These are phyloP conservation scores for Neonothopanus nambi DNA, from an alignment of 1,284 basidiomycete genomes.

Conservation along the genomic window DNA sequence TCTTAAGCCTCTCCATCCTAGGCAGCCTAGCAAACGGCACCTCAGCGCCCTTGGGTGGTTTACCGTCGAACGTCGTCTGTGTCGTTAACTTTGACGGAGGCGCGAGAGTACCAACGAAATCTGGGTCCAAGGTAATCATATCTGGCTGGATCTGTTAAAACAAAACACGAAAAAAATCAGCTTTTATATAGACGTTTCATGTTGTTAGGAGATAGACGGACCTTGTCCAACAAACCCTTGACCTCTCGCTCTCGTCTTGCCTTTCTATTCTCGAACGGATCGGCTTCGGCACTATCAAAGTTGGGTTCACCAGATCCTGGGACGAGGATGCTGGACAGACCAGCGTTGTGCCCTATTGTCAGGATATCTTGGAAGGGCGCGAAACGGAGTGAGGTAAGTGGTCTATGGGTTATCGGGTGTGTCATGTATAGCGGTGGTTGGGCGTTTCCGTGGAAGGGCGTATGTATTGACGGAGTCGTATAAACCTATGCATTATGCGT, in stretches of 20 bases:
- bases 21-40: slow-evolving; percentile 73
- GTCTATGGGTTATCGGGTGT: slow-evolving; percentile 71
- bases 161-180: neutral
- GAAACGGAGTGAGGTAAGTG: slow-evolving; percentile 73
- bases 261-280: slow-evolving; percentile 90
- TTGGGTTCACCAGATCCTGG: slow-evolving; percentile 94
- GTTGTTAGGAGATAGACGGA: slow-evolving; percentile 28
- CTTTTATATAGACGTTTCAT: too few relatives aligned
- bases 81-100: slow-evolving; percentile 61
- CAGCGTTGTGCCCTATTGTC: slow-evolving; percentile 71
- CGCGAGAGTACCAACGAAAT: slow-evolving; percentile 76
- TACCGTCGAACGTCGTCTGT: slow-evolving; percentile 41
- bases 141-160: slow-evolving; percentile 83
- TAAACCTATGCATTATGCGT: slow-evolving; percentile 70
- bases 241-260: slow-evolving; percentile 91
- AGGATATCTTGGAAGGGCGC: slow-evolving; percentile 94
- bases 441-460: slow-evolving; percentile 46
- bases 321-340: slow-evolving; percentile 84
- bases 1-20: slow-evolving; percentile 70
- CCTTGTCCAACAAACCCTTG: slow-evolving; percentile 88
- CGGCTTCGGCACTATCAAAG: slow-evolving; percentile 91
- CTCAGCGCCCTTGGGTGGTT: slow-evolving; percentile 36
- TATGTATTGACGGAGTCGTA: slow-evolving; percentile 64
- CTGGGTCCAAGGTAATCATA: slow-evolving; percentile 89
- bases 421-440: slow-evolving; percentile 86